Base-by-base conservation (phyloP, 129 eudicot genomes). In the Tagetes patula region DNA sequence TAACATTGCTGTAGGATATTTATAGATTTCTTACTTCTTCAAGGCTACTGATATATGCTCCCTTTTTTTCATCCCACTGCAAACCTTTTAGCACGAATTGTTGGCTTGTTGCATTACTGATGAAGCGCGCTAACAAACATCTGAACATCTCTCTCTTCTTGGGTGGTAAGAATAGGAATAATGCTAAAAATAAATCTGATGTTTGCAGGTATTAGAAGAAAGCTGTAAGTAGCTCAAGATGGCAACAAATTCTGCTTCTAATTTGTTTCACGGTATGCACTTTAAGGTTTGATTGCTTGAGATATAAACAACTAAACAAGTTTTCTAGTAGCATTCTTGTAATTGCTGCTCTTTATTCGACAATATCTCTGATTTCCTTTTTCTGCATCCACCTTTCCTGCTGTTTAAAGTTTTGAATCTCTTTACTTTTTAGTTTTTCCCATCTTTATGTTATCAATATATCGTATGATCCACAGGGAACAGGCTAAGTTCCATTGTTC, bases 201-300 rank as follows among this genome's bases (percentile, higher is more conserved):
- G 11, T 77, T 46, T 36, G 40, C 75, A 77, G 81, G 70, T 77
- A 58, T 50, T n/a, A 34, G 14, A 60, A 47, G 55, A 33, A 69
- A 32, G 39, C 11, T 76, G 8, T 76, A 8, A 56, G 60, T 46
- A 58, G 75, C 69, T 76, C 27, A 69, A 37, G 75, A 76, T 77
- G 81, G 81, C 76, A 59, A 63, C 70, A 73, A 59, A 33, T 59
- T 58, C 76, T 58, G 67, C 68, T 32, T 73, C 48, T 59, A 73
- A 47, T 0, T 70, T 20, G 64, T 68, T 52, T 52, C 74, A 38
- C 38, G 74, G 81, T 77, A 77, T 59, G 70, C 40, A 30, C 42
- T 68, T 43, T 43, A 53, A 45, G 54, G 38, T 75, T 52, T 11
- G 27, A 53, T 67, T 66, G 80, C 65, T 75, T 41, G 74, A 53